Conservation (phyloP, 106 monocot genomes). For the Allium cepa region DNA sequence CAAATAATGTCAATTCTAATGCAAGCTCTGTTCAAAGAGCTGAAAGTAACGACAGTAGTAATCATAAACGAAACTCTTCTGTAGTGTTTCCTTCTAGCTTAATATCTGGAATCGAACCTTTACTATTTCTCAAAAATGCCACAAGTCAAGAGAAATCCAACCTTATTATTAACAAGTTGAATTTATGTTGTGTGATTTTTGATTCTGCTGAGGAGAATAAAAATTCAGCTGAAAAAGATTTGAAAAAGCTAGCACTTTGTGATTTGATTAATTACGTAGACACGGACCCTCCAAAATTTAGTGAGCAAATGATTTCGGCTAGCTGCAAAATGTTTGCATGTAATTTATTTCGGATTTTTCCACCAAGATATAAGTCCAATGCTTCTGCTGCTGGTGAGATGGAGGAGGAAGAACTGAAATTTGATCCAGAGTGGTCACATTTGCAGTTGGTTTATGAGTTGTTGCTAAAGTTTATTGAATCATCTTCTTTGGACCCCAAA, state of each 20-base stretch:
- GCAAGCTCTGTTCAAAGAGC: conserved; percentile 2
- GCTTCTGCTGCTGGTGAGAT: conserved; percentile 43
- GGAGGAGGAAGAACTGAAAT: conserved; percentile 81
- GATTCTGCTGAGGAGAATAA: conserved; percentile 67
- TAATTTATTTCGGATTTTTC: conserved; percentile 21
- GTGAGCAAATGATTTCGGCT: conserved; percentile 55
- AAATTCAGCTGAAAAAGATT: conserved; percentile 64
- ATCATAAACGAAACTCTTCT: conserved; percentile 59
- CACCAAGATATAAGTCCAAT: conserved; percentile 32
- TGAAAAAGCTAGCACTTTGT: conserved; percentile 54
- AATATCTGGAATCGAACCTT: conserved; percentile 69
- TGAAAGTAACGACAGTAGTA: background rate
- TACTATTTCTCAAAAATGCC: conserved; percentile 67
- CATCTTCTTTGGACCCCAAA: conserved; percentile 59
- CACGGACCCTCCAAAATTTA: conserved; percentile 36
- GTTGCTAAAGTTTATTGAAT: conserved; percentile 61
- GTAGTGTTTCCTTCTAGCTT: conserved; percentile 70
- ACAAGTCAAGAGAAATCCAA: conserved; percentile 47
- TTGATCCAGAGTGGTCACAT: conserved; percentile 85
- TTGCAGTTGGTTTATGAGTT: conserved; percentile 79
- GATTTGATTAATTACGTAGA: conserved; percentile 61
- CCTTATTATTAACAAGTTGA: conserved; percentile 77
- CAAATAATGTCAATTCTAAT: conserved; percentile 1
- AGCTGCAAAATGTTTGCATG: conserved; percentile 67
- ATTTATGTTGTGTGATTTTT: conserved; percentile 57